Base-by-base conservation (phyloP, 495 filamentous ascomycete species). In the Immersiella caudata region DNA sequence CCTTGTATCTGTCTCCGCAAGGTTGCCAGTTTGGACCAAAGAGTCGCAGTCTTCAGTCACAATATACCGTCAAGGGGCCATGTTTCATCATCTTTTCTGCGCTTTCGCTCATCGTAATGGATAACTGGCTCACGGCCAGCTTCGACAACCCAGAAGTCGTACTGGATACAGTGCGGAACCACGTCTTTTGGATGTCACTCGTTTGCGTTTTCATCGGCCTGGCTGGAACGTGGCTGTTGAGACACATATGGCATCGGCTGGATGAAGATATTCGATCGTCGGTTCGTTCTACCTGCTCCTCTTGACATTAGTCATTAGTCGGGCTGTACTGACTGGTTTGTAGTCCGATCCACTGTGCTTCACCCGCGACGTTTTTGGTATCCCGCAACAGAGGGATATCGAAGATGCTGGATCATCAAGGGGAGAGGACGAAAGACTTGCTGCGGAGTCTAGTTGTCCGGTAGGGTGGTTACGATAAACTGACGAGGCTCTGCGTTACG, bases 191-290 rank as follows among this genome's bases (percentile, higher is more conserved):
- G 55, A 40, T 73, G 56, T 64, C 66, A 1, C 21, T 65, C 27
- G 60, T 29, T 5, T 71, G 64, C 25, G 51, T 67, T n/a, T 46
- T 33, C 0, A 57, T 56, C 0, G 71, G 71, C 0, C 36, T 68
- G 21, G 6, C 55, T 2, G 61, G 20, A 25, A 64, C 50, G 60
- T 71, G 71, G 71, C 18, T 67, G 7, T 67, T 62, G 25, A 51
- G 49, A 24, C 70, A 68, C 33, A 57, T 62, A 20, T 25, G 29
- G 63, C 49, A 57, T 49, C 46, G 49, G 14, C 51, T 52, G 27
- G 27, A 27, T 8, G 24, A 57, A 8, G 27, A 21, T 16, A 6
- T 20, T n/a, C 21, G 16, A 21, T 25, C 50, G 18, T 26, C 29
- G 54, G 64, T 59, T 51, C 55, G 36, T 60, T 18, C 3, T 49